phyloP scores from a whole-genome alignment of 768 basidiomycete species.

The Strobilomyces echinocephalus region DNA sequence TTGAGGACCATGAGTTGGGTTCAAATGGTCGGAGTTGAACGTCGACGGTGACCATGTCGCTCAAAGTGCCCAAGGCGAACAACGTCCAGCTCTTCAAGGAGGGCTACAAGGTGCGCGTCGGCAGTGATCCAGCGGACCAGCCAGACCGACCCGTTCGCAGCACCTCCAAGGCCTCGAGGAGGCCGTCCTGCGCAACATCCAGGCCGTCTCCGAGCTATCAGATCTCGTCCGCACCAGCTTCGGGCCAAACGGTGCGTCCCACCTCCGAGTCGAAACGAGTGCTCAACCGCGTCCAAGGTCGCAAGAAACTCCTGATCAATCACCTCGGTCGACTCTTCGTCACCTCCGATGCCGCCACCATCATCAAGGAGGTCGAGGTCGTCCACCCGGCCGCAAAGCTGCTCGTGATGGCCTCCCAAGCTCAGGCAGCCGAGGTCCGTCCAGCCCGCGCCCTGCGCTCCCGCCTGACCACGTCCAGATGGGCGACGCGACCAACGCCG shows the following conservation, averaged over 20 bases:
- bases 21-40: slow-evolving; percentile 5
- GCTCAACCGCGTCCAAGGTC: slow-evolving; percentile 45
- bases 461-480: slow-evolving; percentile 48
- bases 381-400: slow-evolving; percentile 98
- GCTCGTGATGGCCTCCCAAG: slow-evolving; percentile 98
- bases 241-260: slow-evolving; percentile 82
- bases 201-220: slow-evolving; percentile 91
- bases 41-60: slow-evolving; percentile 69
- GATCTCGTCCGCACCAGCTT: slow-evolving; percentile 96
- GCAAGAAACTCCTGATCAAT: slow-evolving; percentile 97
- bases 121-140: slow-evolving; percentile 3
- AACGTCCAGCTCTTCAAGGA: slow-evolving; percentile 95
- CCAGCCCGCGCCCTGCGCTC: background rate
- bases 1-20: slow-evolving; percentile 68
- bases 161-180: slow-evolving; percentile 90
- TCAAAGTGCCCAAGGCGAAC: slow-evolving; percentile 89
- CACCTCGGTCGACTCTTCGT: slow-evolving; percentile 94
- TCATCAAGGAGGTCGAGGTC: slow-evolving; percentile 96
- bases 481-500: slow-evolving; percentile 96
- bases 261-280: too few species aligned
- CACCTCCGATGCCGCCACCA: slow-evolving; percentile 98
- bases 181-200: slow-evolving; percentile 93
- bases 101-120: slow-evolving; percentile 77
- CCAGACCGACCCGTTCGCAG: slow-evolving; percentile 31
- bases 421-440: slow-evolving; percentile 88